Conservation (phyloP, 2,329 filamentous ascomycete species). For the Corynespora cassiicola region DNA sequence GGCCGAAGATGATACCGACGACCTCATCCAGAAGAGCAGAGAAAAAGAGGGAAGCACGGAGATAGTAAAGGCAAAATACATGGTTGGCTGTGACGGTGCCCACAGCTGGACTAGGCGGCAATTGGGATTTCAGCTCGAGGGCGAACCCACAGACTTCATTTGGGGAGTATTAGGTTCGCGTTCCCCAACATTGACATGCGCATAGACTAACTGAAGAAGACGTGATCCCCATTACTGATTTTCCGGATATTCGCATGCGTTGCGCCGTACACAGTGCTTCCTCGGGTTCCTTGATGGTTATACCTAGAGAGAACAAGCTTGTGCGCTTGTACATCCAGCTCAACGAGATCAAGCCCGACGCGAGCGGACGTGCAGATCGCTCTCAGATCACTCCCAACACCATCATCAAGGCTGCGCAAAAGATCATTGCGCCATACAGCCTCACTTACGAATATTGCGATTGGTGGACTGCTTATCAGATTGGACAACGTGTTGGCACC, state of each 20-base stretch:
- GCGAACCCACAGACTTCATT: conserved; percentile 62
- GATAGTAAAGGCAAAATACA: conserved; percentile 64
- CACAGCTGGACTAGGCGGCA: conserved; percentile 69
- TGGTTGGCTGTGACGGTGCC: conserved; percentile 73
- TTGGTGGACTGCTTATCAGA: conserved; percentile 74
- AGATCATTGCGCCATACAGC: conserved; percentile 71
- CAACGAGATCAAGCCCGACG: conserved; percentile 53
- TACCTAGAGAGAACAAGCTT: conserved; percentile 68
- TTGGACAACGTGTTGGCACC: conserved; percentile 69
- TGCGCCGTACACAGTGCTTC: conserved; percentile 65
- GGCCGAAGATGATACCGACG: conserved; percentile 62
- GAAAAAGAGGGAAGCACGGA: conserved; percentile 47
- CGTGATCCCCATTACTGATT: conserved; percentile 62
- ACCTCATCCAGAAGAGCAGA: conserved; percentile 53
- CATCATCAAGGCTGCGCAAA: conserved; percentile 68
- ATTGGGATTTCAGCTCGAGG: conserved; percentile 63
- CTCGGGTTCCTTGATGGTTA: conserved; percentile 68
- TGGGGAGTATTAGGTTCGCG: conserved; percentile 57
- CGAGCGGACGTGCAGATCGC: conserved; percentile 59
- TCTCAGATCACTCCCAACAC: conserved; percentile 68
- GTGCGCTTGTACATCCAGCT: conserved; percentile 72
- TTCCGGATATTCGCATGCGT: conserved; percentile 65
- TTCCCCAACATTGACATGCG: not conserved
- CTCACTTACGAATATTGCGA: conserved; percentile 69
- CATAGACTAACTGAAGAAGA: conserved; percentile 42